Conservation (phyloP, 2,329 filamentous ascomycete genomes). For the Tolypocladium sp. region DNA sequence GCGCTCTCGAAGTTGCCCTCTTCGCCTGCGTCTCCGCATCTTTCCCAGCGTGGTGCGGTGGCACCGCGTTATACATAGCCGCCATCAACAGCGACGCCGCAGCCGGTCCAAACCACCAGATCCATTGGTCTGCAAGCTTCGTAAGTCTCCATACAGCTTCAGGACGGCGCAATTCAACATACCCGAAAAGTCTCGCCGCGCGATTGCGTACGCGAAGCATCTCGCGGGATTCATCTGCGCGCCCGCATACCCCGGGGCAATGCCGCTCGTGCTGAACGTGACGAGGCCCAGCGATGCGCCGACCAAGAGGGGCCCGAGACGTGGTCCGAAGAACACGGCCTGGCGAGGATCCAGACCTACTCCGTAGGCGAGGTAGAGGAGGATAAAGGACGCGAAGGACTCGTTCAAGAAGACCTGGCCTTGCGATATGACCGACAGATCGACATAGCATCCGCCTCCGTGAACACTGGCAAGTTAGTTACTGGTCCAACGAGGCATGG, state of each 20-base stretch:
- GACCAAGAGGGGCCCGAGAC: slow-evolving; percentile 38
- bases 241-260: slow-evolving; percentile 29
- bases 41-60: slow-evolving; percentile 14
- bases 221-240: slow-evolving; percentile 34
- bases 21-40: neutral
- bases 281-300: slow-evolving; percentile 27
- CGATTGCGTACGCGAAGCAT: slow-evolving; percentile 34
- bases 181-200: slow-evolving; percentile 15
- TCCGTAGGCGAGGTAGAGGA: slow-evolving; percentile 36
- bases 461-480: slow-evolving; percentile 5
- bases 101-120: slow-evolving; percentile 26
- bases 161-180: neutral
- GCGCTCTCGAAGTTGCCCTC: too few species aligned
- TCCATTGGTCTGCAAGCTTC: slow-evolving; percentile 18
- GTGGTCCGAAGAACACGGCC: slow-evolving; percentile 36
- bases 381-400: slow-evolving; percentile 25
- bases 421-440: slow-evolving; percentile 22
- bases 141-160: neutral
- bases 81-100: slow-evolving; percentile 16
- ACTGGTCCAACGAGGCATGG: neutral
- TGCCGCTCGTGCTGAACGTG: slow-evolving; percentile 26
- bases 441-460: slow-evolving; percentile 28
- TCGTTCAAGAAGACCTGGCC: slow-evolving; percentile 37
- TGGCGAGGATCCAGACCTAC: slow-evolving; percentile 45
- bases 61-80: slow-evolving; percentile 18